phyloP scores from a whole-genome alignment of 331 rosid species.

The Quercus lobata region DNA sequence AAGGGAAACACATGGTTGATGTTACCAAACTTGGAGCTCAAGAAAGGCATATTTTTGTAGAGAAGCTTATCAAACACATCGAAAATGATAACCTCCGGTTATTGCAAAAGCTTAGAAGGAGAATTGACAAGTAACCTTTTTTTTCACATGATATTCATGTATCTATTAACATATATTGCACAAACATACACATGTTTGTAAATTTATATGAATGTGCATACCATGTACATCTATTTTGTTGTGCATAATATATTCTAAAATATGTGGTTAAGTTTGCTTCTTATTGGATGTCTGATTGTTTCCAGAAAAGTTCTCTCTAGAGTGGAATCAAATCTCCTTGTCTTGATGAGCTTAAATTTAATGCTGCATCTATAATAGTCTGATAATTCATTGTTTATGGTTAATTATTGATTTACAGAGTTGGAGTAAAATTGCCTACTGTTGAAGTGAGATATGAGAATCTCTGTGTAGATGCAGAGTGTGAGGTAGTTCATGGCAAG shows the following conservation, averaged over 20 bases:
- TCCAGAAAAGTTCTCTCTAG: too few relatives aligned
- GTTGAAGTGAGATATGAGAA: constrained; percentile 62
- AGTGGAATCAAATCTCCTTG: too few relatives aligned
- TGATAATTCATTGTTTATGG: too few relatives aligned
- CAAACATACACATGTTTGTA: not conserved
- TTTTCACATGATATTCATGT: not conserved
- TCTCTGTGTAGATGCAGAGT: constrained; percentile 54
- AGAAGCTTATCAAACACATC: not conserved
- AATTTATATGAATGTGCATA: too few relatives aligned
- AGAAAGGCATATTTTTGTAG: not conserved
- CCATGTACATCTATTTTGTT: too few relatives aligned
- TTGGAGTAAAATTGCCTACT: constrained; percentile 54
- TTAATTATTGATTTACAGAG: constrained; percentile 28
- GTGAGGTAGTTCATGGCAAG: constrained; percentile 66
- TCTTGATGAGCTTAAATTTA: too few relatives aligned
- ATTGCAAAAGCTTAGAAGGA: not conserved
- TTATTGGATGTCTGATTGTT: too few relatives aligned
- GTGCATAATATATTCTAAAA: too few relatives aligned
- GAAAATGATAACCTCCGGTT: not conserved
- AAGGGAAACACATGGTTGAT: not conserved
- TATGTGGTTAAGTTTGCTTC: too few relatives aligned
- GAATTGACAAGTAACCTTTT: not conserved
- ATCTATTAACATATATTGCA: not conserved
- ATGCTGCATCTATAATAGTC: too few relatives aligned
- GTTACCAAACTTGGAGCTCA: not conserved